Percentiles rank a stretch among this genome's conserved stretches.
phyloP scores from a whole-genome alignment of 2,329 filamentous ascomycete species.

The Cercospora beticola region DNA sequence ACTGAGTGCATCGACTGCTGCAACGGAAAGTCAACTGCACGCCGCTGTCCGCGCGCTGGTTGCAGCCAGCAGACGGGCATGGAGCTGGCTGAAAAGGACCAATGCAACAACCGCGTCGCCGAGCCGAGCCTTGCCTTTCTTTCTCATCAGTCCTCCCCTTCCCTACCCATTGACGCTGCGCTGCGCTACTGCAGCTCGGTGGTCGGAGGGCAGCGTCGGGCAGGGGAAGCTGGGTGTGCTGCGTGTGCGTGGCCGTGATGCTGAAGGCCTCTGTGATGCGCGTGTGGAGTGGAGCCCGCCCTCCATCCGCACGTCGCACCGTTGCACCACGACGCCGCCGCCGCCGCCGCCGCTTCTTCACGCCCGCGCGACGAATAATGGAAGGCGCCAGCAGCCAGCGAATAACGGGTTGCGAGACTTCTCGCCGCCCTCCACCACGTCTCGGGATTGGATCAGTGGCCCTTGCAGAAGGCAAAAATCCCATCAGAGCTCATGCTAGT shows the following conservation, averaged over 20 bases:
- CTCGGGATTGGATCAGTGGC: not conserved
- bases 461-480: slow-evolving; percentile 14
- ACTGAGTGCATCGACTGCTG: slow-evolving; percentile 21
- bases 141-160: not conserved
- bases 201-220: not conserved
- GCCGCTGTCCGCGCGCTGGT: slow-evolving; percentile 2
- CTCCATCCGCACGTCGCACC: not conserved
- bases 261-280: not conserved
- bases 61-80: slow-evolving; percentile 11
- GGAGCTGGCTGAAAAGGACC: slow-evolving; percentile 22
- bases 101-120: slow-evolving; percentile 22
- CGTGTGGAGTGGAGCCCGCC: not conserved
- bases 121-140: slow-evolving; percentile 22
- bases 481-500: slow-evolving; percentile 14
- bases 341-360: not conserved
- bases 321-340: not conserved
- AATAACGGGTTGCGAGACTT: not conserved
- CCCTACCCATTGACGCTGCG: not conserved
- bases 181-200: not conserved
- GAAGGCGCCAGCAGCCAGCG: not conserved
- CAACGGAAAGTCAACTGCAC: slow-evolving; percentile 20
- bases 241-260: not conserved
- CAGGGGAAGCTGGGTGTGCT: not conserved
- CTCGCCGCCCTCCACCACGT: not conserved
- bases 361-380: not conserved